These are phyloP conservation scores for Pythium diclinum DNA, from an alignment of 352 stramenopile species.

Conservation along the genomic window DNA sequence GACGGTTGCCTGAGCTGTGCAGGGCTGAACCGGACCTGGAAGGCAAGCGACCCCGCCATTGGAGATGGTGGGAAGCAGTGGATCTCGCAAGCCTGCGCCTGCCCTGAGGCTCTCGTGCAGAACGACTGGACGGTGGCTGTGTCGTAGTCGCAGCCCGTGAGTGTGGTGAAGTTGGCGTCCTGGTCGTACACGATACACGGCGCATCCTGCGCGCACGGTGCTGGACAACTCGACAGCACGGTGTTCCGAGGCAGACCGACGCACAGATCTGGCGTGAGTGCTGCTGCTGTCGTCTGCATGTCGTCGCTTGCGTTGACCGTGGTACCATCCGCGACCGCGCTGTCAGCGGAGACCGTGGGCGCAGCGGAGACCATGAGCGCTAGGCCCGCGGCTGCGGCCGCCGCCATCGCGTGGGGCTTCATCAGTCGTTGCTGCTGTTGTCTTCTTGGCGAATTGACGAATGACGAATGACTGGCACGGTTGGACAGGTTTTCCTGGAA, in stretches of 20 bases:
- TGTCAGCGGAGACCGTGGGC: neutral
- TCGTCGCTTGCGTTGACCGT: neutral
- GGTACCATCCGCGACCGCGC: neutral
- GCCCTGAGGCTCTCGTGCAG: neutral
- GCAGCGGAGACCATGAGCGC: neutral
- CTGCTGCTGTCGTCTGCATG: neutral
- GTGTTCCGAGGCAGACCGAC: neutral
- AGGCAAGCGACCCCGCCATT: neutral
- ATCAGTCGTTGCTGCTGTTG: neutral
- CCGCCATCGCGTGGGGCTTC: neutral
- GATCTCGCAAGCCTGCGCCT: conserved; percentile 2
- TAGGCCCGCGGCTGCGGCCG: neutral
- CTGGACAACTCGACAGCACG: neutral
- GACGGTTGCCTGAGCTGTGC: neutral
- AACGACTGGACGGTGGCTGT: neutral
- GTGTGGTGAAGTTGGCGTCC: neutral
- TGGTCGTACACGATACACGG: conserved; percentile 1
- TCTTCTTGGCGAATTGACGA: neutral
- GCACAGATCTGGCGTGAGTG: neutral
- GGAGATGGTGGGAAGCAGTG: conserved; percentile 1
- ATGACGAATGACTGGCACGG: neutral
- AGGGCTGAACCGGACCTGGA: neutral
- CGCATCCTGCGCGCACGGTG: neutral
- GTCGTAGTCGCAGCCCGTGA: neutral
- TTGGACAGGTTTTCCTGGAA: too few relatives aligned